phyloP scores from a whole-genome alignment of 495 filamentous ascomycete species.

The Penicillium parvum region DNA sequence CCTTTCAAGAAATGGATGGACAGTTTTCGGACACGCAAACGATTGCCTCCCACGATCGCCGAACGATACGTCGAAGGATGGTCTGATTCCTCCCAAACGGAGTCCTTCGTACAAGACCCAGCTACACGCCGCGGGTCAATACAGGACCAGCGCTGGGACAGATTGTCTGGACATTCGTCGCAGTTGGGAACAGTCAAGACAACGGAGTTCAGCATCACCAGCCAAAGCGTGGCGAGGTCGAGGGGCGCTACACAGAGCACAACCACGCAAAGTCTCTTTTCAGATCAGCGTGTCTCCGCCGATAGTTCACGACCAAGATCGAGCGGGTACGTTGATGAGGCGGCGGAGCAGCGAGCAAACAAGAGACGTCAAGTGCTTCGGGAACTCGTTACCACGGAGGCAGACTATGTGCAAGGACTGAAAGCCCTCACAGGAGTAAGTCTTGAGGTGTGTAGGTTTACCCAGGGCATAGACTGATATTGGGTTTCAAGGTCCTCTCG shows the following conservation, averaged over 20 bases:
- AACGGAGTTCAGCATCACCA: conserved; percentile 66
- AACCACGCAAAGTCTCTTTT: conserved; percentile 50
- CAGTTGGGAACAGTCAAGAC: conserved; percentile 75
- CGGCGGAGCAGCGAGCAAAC: conserved; percentile 62
- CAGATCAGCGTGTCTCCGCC: conserved; percentile 56
- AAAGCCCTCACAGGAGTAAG: conserved; percentile 80
- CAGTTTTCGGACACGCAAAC: conserved; percentile 44
- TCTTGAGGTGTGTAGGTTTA: background rate
- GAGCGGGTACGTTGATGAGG: conserved; percentile 58
- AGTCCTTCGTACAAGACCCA: conserved; percentile 22
- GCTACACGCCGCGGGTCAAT: conserved; percentile 18
- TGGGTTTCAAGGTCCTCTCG: conserved; percentile 28
- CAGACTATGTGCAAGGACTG: conserved; percentile 82
- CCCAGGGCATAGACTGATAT: background rate
- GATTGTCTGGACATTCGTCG: conserved; percentile 67
- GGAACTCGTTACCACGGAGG: conserved; percentile 80
- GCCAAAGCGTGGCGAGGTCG: conserved; percentile 61
- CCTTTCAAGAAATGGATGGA: conserved; percentile 55
- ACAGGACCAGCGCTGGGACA: conserved; percentile 44
- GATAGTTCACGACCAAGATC: conserved; percentile 58
- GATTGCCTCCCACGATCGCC: conserved; percentile 19
- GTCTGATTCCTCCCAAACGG: conserved; percentile 34
- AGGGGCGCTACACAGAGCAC: conserved; percentile 48
- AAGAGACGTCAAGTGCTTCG: conserved; percentile 74
- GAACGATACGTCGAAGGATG: conserved; percentile 39